Base-by-base conservation (phyloP, 176 grass and related monocot genomes). In the Tillandsia leiboldiana region DNA sequence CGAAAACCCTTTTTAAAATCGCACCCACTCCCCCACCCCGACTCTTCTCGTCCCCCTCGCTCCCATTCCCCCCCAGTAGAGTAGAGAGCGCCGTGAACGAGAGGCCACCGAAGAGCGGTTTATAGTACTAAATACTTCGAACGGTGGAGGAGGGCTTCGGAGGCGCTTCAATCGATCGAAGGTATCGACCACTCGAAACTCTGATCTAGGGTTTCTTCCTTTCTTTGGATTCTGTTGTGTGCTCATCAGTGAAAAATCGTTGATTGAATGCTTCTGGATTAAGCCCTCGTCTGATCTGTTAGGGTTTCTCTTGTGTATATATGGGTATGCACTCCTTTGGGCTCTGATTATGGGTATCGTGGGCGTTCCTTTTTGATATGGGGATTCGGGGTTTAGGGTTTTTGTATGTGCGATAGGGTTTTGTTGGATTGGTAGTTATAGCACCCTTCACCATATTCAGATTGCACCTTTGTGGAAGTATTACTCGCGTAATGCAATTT, bases 1-100 rank as follows among this genome's bases (percentile, higher is more conserved):
- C 72, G 59, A 77, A 83, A 69, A 48, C 14, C 74, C 18, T 8
- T 11, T 61, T 29, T 66, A 48, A 72, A 61, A 73, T 3, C 56
- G 50, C 66, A 1, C 23, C 26, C 69, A 17, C 24, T 22, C 8
- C 51, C 50, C 18, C 8, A 2, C 11, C 20, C 69, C 20, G 12
- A 22, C 23, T 26, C 51, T 14, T 13, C 49, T 6, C 8, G 10
- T 23, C 5, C 48, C 26, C n/a, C 53, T 17, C 17, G 11, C 29
- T 47, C 12, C 66, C 1, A 26, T 18, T 42, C 2, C 47, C 53
- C 53, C 26, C 24, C 27, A 24, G 52, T 33, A 18, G 50, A 17
- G 20, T 62, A n/a, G 11, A n/a, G 10, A 20, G 14, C 23, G 17
- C 8, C 12, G 65, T 14, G 65, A n/a, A 33, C 42, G 42, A 51